Percentiles rank a stretch among this genome's conserved stretches.
phyloP scores from a whole-genome alignment of 202 grass and related monocot species.

The Schoenoplectus tabernaemontani region DNA sequence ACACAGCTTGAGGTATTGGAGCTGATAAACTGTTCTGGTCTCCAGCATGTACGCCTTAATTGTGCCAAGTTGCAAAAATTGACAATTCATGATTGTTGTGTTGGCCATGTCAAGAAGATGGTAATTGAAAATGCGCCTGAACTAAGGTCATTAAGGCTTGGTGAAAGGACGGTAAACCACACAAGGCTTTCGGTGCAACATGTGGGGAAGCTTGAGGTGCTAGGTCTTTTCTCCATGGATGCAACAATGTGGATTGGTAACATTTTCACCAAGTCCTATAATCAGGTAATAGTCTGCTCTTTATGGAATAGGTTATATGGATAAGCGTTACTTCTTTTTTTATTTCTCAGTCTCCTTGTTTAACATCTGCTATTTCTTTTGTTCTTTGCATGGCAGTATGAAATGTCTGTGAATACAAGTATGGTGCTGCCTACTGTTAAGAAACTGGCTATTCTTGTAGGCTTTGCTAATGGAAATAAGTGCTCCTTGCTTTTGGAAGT shows the following conservation, averaged over 20 bases:
- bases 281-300: constrained; percentile 8
- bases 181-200: constrained; percentile 49
- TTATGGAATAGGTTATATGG: neutral
- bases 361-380: neutral
- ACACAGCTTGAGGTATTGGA: constrained; percentile 41
- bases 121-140: constrained; percentile 48
- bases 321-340: neutral
- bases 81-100: constrained; percentile 30
- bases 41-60: constrained; percentile 8
- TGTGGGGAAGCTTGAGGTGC: constrained; percentile 38
- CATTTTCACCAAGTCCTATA: constrained; percentile 41
- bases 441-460: constrained; percentile 46
- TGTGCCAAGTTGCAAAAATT: constrained; percentile 18
- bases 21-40: constrained; percentile 26
- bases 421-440: constrained; percentile 42
- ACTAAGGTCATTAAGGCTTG: constrained; percentile 36
- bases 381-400: constrained; percentile 38
- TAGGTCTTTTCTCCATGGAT: constrained; percentile 49
- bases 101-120: constrained; percentile 43
- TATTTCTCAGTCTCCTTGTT: neutral
- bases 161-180: constrained; percentile 21
- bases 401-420: constrained; percentile 36
- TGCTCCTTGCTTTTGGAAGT: constrained; percentile 37
- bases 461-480: constrained; percentile 43
- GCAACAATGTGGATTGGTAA: constrained; percentile 43